phyloP scores from a whole-genome alignment of 176 grass and related monocot species.

The Hordeum vulgare region DNA sequence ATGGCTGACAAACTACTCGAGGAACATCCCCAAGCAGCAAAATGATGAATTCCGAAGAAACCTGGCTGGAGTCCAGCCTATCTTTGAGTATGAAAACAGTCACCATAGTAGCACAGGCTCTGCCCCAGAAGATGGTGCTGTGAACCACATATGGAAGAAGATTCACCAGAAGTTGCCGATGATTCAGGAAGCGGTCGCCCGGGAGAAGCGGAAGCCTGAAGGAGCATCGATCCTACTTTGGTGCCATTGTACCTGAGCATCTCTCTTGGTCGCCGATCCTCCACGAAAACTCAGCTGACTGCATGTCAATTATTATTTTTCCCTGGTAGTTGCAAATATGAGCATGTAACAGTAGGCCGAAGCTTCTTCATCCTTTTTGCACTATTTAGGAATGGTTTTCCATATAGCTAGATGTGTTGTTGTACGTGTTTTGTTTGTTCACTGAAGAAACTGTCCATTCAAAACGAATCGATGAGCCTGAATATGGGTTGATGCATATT shows the following conservation, averaged over 20 bases:
- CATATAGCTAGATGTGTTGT: not conserved
- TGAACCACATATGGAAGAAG: constrained; percentile 79
- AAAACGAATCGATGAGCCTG: not conserved
- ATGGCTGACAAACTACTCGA: constrained; percentile 48
- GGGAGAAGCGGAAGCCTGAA: constrained; percentile 58
- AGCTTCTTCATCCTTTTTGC: not conserved
- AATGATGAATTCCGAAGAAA: constrained; percentile 55
- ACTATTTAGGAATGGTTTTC: not conserved
- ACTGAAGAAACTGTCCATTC: not conserved
- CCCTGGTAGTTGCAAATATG: constrained; percentile 10
- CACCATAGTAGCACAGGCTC: constrained; percentile 18
- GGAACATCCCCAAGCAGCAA: constrained; percentile 42
- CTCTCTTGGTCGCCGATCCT: not conserved
- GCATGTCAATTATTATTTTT: not conserved
- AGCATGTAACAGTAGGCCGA: not conserved
- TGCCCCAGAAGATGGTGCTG: constrained; percentile 36
- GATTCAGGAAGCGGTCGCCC: constrained; percentile 44
- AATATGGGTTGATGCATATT: not conserved
- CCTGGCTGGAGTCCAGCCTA: constrained; percentile 44
- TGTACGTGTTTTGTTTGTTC: not conserved
- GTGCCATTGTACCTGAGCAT: constrained; percentile 74
- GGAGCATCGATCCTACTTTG: constrained; percentile 45
- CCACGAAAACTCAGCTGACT: not conserved
- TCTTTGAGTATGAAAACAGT: constrained; percentile 60
- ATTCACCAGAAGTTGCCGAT: constrained; percentile 60